Evolutionary conservation across 257 asterid species (phyloP).

Genomic region (Haberlea rhodopensis): DNA sequence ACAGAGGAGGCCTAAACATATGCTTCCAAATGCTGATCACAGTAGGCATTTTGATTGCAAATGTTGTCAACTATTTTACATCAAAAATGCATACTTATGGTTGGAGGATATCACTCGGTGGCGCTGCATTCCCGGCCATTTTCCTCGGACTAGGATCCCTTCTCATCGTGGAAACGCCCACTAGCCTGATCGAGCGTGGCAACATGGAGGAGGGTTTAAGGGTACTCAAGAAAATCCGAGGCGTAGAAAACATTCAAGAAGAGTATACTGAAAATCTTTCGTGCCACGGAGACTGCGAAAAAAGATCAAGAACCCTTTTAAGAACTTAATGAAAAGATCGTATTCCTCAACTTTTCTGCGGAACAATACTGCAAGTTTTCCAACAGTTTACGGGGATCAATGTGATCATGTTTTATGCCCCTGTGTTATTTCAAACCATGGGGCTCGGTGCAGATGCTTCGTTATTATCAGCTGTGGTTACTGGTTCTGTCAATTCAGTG

Average conservation of each 20-base stretch:
- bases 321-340: conserved; percentile 34
- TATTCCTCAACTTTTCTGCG: conserved; percentile 27
- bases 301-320: conserved; percentile 31
- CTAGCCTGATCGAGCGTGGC: conserved; percentile 55
- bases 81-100: conserved; percentile 34
- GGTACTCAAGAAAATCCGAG: conserved; percentile 37
- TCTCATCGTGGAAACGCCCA: conserved; percentile 49
- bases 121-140: conserved; percentile 51
- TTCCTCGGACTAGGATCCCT: conserved; percentile 52
- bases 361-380: conserved; percentile 34
- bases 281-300: conserved; percentile 35
- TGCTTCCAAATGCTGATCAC: conserved; percentile 50
- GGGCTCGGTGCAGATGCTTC: conserved; percentile 47
- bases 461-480: conserved; percentile 43
- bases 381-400: conserved; percentile 63
- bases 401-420: conserved; percentile 54
- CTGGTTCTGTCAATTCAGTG: conserved; percentile 35
- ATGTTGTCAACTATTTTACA: conserved; percentile 36
- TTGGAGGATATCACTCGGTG: conserved; percentile 50
- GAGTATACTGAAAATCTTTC: conserved; percentile 41
- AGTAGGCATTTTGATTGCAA: conserved; percentile 45
- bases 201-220: conserved; percentile 22
- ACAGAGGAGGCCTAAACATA: conserved; percentile 46
- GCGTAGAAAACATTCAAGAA: conserved; percentile 33
- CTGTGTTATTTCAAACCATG: conserved; percentile 50